A percentile compares a stretch with the other conserved stretches of the same genome.
Evolutionary conservation across 768 basidiomycete species (phyloP).

Genomic region (Porphyrellus cyaneotinctus): DNA sequence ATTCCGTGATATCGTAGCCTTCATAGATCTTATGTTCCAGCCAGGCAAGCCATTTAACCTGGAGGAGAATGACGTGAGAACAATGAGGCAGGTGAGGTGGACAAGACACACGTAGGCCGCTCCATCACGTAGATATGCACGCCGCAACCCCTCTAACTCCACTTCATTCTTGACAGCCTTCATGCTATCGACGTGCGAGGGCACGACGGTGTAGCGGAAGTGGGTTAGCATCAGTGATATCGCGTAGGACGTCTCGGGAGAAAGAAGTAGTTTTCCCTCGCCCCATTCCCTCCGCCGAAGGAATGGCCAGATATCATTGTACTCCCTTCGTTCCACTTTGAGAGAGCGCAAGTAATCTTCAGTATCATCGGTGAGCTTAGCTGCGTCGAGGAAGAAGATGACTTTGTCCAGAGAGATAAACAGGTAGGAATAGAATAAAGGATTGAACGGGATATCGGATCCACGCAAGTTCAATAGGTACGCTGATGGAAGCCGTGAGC

Average conservation of each 20-base stretch:
- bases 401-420: constrained; percentile 61
- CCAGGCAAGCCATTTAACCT: constrained; percentile 87
- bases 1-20: constrained; percentile 85
- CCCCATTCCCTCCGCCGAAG: constrained; percentile 73
- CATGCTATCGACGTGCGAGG: constrained; percentile 67
- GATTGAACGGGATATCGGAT: constrained; percentile 86
- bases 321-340: constrained; percentile 57
- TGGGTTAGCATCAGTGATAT: constrained; percentile 83
- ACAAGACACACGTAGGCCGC: constrained; percentile 64
- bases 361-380: constrained; percentile 59
- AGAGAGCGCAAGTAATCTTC: constrained; percentile 54
- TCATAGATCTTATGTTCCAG: constrained; percentile 74
- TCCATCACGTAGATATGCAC: constrained; percentile 89
- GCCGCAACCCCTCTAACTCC: constrained; percentile 77
- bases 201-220: constrained; percentile 70
- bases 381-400: constrained; percentile 71
- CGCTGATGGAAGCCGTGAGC: constrained; percentile 41
- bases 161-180: constrained; percentile 87
- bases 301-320: constrained; percentile 78
- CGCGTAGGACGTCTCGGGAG: constrained; percentile 73
- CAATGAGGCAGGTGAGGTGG: constrained; percentile 3
- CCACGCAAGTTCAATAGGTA: constrained; percentile 89
- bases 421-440: constrained; percentile 86
- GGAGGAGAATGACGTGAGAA: constrained; percentile 12
- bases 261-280: constrained; percentile 73